Evolutionary conservation across 2,329 filamentous ascomycete species (phyloP), one percentile per base, ranked within the genome.

Genomic region (Pestalotiopsis sp.): DNA sequence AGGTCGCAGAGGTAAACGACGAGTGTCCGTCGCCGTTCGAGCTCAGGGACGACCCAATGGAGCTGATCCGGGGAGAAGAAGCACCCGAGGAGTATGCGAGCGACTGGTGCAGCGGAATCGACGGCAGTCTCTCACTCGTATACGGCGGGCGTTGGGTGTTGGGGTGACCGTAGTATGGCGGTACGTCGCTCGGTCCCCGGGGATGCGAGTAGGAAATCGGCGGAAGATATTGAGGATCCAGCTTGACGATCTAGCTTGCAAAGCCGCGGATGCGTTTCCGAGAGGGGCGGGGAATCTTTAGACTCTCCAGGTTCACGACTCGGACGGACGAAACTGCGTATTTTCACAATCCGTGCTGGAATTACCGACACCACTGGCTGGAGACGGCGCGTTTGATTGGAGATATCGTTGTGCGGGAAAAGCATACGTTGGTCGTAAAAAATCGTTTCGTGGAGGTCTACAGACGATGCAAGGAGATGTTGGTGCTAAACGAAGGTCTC

Each of bases 171-270:
- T 91, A 92, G 83, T 90, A 93, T 80, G 86, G 79, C 72, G 82
- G 81, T 77, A 87, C 86, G 83, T 95, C 91, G 82, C 88, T 87
- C 79, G 87, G 87, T 85, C 91, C 91, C 89, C 92, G 91, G 88
- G 91, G 89, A 83, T 93, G 91, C 85, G 93, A 89, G 86, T 93
- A 91, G 79, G 92, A 92, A 80, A 94, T 92, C 84, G 93, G 93
- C 84, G 93, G 92, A 82, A 95, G 90, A 31, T 49, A 39, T 64
- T 64, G 61, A 64, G 61, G 61, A 93, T 95, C 93, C 93, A 97
- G 93, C 87, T 95, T 96, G 91, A 89, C 93, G 93, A 90, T 92
- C 84, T 89, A 85, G 79, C 74, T 71, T 73, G 71, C 68, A 75
- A 76, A 76, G 77, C 74, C 73, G 70, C 67, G 66, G 69, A 71